Conservation (phyloP, 2,329 filamentous ascomycete genomes). For the Alternaria sp. region DNA sequence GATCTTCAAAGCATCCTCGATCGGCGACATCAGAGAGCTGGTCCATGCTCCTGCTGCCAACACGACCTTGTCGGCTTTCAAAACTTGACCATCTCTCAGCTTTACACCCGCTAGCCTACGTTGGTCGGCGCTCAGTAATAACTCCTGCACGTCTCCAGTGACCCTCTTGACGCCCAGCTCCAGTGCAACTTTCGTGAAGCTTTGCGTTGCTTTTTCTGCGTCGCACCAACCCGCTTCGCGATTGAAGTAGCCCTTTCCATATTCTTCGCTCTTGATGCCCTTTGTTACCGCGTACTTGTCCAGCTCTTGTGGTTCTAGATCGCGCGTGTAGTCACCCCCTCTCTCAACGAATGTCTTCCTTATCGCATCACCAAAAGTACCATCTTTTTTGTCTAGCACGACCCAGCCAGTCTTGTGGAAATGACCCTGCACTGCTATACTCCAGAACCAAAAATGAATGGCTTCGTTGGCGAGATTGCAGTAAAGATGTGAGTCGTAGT, state of each 20-base stretch:
- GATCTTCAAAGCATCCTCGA: constrained; percentile 53
- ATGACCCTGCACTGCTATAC: constrained; percentile 30
- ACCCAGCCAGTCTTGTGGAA: constrained; percentile 68
- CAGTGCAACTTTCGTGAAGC: constrained; percentile 54
- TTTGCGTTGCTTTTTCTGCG: constrained; percentile 54
- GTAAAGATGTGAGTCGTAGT: constrained; percentile 65
- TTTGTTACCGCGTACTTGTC: constrained; percentile 50
- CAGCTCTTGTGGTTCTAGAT: constrained; percentile 46
- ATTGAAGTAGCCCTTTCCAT: constrained; percentile 56
- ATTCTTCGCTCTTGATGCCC: constrained; percentile 29
- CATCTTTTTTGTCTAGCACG: constrained; percentile 58
- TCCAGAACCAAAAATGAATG: constrained; percentile 50
- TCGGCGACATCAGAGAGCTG: constrained; percentile 58
- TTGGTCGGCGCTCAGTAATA: constrained; percentile 50
- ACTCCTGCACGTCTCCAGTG: constrained; percentile 52
- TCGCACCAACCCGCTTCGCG: constrained; percentile 62
- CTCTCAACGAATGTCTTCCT: constrained; percentile 59
- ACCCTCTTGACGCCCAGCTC: constrained; percentile 55
- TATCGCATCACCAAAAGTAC: constrained; percentile 58
- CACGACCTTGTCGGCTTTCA: constrained; percentile 61
- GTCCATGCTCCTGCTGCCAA: constrained; percentile 65
- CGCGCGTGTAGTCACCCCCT: constrained; percentile 49
- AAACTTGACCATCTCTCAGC: constrained; percentile 54
- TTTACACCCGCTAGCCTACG: constrained; percentile 52
- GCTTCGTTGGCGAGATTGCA: constrained; percentile 56